These are phyloP conservation scores for Chrysophaeum taylorii DNA, from an alignment of 352 stramenopile species.

Conservation along the genomic window DNA sequence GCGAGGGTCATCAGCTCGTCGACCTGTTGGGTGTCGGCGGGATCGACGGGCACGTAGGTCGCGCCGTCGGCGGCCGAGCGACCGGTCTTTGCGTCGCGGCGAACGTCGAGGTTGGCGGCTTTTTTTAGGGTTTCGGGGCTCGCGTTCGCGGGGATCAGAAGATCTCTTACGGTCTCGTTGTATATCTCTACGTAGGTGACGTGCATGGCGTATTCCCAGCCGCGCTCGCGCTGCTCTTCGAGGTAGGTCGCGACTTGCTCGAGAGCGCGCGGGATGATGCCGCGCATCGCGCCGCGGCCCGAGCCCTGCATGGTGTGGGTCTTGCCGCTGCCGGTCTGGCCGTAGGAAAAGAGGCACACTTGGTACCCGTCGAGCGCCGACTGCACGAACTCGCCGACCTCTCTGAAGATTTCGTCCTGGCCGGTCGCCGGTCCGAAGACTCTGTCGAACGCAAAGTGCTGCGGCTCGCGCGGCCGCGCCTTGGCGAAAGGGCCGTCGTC, in stretches of 20 bases:
- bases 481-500: slow-evolving; percentile 36
- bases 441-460: slow-evolving; percentile 89
- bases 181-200: slow-evolving; percentile 99
- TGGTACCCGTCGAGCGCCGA: slow-evolving; percentile 90
- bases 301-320: slow-evolving; percentile 89
- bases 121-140: slow-evolving; percentile 55
- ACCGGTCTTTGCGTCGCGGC: slow-evolving; percentile 16
- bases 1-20: slow-evolving; percentile 59
- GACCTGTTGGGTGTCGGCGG: slow-evolving; percentile 37
- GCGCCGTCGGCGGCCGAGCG: slow-evolving; percentile 62
- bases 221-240: slow-evolving; percentile 55
- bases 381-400: slow-evolving; percentile 94
- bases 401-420: slow-evolving; percentile 91
- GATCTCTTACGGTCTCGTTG: slow-evolving; percentile 96
- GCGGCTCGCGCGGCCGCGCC: slow-evolving; percentile 24
- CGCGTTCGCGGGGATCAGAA: no score
- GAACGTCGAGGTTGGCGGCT: slow-evolving; percentile 29
- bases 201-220: slow-evolving; percentile 88
- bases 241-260: slow-evolving; percentile 77
- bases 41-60: slow-evolving; percentile 51
- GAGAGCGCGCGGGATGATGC: slow-evolving; percentile 93
- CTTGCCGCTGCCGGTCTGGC: slow-evolving; percentile 70
- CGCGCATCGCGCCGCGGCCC: slow-evolving; percentile 71
- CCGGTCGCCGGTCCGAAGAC: slow-evolving; percentile 81
- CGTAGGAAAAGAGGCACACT: slow-evolving; percentile 89